A percentile compares a stretch with the other conserved stretches of the same genome.
Conservation (phyloP, 148 eudicot species). For the Vaccinium myrtillus region DNA sequence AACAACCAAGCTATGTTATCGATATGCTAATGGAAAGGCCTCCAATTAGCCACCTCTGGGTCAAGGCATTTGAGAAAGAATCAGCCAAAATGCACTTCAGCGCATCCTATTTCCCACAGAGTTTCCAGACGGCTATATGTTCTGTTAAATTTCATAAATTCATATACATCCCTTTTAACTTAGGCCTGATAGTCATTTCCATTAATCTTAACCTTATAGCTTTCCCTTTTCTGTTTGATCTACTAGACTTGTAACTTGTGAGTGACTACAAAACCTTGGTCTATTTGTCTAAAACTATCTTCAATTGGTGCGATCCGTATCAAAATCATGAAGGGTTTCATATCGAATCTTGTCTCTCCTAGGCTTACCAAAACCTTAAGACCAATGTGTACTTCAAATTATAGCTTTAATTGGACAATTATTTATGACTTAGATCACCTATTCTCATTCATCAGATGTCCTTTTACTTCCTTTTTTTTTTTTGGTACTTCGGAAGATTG, state of each 20-base stretch:
- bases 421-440: neutral
- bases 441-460: neutral
- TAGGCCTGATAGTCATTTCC: neutral
- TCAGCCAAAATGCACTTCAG: neutral
- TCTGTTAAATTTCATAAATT: neutral
- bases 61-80: neutral
- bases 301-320: neutral
- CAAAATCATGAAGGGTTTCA: neutral
- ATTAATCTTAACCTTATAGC: neutral
- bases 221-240: neutral
- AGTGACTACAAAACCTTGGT: neutral
- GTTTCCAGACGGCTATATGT: neutral
- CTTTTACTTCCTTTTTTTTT: neutral
- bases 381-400: neutral
- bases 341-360: neutral
- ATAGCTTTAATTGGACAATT: neutral
- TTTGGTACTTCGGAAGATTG: too few species aligned
- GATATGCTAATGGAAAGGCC: neutral
- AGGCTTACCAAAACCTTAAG: neutral
- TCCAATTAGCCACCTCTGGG: neutral
- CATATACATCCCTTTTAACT: neutral
- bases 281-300: neutral
- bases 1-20: neutral
- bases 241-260: neutral
- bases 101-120: neutral